phyloP scores from a whole-genome alignment of 495 filamentous ascomycete genomes.

The Usnea hakonensis region DNA sequence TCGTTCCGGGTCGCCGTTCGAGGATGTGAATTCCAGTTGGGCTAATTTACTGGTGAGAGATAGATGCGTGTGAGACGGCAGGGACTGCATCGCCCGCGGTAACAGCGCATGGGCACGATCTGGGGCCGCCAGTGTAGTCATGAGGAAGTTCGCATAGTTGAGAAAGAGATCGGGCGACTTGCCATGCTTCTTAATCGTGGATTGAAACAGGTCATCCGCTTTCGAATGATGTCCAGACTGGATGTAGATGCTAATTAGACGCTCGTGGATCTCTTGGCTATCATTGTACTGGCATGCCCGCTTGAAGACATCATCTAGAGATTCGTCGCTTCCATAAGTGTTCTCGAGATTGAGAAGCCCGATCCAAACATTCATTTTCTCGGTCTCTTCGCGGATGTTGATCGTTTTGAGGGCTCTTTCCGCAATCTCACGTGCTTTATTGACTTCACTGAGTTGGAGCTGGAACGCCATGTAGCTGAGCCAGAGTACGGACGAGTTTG shows the following conservation, averaged over 20 bases:
- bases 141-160: slow-evolving; percentile 92
- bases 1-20: slow-evolving; percentile 78
- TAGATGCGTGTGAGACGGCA: slow-evolving; percentile 63
- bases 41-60: slow-evolving; percentile 79
- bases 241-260: slow-evolving; percentile 87
- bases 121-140: slow-evolving; percentile 57
- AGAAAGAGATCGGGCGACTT: slow-evolving; percentile 71
- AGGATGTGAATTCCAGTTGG: slow-evolving; percentile 78
- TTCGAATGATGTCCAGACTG: slow-evolving; percentile 80
- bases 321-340: slow-evolving; percentile 77
- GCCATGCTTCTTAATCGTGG: slow-evolving; percentile 75
- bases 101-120: slow-evolving; percentile 72
- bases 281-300: slow-evolving; percentile 93
- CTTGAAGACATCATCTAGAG: slow-evolving; percentile 81
- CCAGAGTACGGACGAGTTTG: slow-evolving; percentile 84
- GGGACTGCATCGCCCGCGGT: slow-evolving; percentile 77
- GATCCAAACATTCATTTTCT: slow-evolving; percentile 92
- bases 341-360: slow-evolving; percentile 91
- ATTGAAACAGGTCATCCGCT: slow-evolving; percentile 82
- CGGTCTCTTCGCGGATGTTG: slow-evolving; percentile 73
- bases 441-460: slow-evolving; percentile 78
- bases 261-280: slow-evolving; percentile 79
- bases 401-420: slow-evolving; percentile 86
- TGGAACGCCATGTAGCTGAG: slow-evolving; percentile 96
- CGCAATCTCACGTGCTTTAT: slow-evolving; percentile 76